phyloP scores from a whole-genome alignment of 345 rosid genomes.

The Leavenworthia alabamica region DNA sequence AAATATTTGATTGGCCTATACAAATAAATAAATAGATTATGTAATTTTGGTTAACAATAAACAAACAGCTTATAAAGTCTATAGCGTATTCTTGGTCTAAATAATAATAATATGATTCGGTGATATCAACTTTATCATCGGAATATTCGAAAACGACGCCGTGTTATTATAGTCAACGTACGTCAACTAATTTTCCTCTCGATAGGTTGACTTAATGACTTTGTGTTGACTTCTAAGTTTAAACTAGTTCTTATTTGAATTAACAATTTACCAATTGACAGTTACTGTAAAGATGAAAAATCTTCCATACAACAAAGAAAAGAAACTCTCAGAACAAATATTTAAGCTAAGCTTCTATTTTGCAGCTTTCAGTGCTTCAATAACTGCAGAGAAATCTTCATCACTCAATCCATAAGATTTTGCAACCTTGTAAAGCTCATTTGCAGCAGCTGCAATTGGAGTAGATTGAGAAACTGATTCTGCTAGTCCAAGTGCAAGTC shows the following conservation, averaged over 20 bases:
- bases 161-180: not conserved
- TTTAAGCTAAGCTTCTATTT: conserved; percentile 10
- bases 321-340: not conserved
- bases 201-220: conserved; percentile 27
- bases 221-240: conserved; percentile 1
- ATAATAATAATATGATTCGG: no score
- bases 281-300: no score
- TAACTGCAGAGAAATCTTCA: conserved; percentile 85
- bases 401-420: conserved; percentile 75
- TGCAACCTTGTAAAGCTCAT: conserved; percentile 82
- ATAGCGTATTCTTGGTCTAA: no score
- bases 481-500: conserved; percentile 84
- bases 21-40: no score
- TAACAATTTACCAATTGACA: no score
- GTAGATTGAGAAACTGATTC: conserved; percentile 86
- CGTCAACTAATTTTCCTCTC: conserved; percentile 6
- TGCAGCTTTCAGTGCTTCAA: conserved; percentile 70
- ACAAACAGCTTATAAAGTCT: no score
- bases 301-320: conserved; percentile 13
- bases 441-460: conserved; percentile 86
- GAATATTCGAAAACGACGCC: conserved; percentile 4
- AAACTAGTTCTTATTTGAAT: not conserved
- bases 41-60: no score
- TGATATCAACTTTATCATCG: conserved; percentile 21
- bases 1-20: no score